A percentile compares a stretch with the other conserved stretches of the same genome.
These are phyloP conservation scores for Hypoxylon sp. DNA, from an alignment of 2,329 filamentous ascomycete species.

Conservation along the genomic window DNA sequence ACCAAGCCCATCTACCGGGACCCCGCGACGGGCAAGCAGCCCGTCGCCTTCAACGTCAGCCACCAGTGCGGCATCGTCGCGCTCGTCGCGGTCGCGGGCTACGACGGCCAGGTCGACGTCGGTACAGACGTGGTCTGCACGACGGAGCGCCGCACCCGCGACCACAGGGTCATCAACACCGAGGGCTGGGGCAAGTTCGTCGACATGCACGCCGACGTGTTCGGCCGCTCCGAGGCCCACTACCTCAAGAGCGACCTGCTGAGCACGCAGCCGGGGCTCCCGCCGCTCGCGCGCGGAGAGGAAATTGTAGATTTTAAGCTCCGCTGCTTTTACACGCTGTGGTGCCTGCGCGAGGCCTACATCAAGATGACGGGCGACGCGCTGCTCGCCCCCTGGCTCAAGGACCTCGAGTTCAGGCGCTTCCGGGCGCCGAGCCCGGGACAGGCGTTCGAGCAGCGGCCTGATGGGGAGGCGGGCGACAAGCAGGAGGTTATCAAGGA, in stretches of 20 bases:
- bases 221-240: conserved; percentile 72
- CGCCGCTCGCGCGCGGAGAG: conserved; percentile 49
- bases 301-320: conserved; percentile 72
- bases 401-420: conserved; percentile 76
- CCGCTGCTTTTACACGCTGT: conserved; percentile 81
- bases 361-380: conserved; percentile 88
- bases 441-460: conserved; percentile 43
- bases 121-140: conserved; percentile 85
- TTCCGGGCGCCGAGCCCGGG: conserved; percentile 69
- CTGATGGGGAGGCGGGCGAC: conserved; percentile 55
- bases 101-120: conserved; percentile 62
- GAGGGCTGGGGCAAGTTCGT: conserved; percentile 76
- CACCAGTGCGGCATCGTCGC: conserved; percentile 84
- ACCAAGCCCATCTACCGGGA: conserved; percentile 69
- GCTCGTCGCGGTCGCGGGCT: conserved; percentile 68
- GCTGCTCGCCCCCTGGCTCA: conserved; percentile 79
- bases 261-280: conserved; percentile 44
- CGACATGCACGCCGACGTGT: conserved; percentile 79
- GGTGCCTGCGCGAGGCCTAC: conserved; percentile 85
- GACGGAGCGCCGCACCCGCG: conserved; percentile 75
- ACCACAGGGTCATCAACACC: conserved; percentile 68
- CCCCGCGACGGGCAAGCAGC: conserved; percentile 62
- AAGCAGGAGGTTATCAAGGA: conserved; percentile 55
- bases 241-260: conserved; percentile 69
- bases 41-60: conserved; percentile 79